Percentiles rank a stretch among this genome's conserved stretches.
Conservation (phyloP, 805 yeast species). For the Wickerhamomyces xylosicus region DNA sequence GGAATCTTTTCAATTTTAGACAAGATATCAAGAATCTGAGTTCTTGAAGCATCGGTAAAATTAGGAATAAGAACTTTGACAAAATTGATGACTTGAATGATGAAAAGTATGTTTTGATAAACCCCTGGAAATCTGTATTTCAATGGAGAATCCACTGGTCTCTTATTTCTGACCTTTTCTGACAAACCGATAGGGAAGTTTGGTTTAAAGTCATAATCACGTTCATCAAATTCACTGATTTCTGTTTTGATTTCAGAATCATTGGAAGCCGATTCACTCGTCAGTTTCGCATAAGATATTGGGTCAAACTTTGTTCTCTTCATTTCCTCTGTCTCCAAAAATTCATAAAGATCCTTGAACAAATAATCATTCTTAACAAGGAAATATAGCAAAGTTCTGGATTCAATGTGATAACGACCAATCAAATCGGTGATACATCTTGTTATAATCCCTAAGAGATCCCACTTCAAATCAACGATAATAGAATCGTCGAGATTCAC, state of each 20-base stretch:
- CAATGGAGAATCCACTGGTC: constrained; percentile 38
- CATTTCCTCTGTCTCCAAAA: not conserved
- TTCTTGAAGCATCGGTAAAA: constrained; percentile 9
- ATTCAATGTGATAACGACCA: constrained; percentile 38
- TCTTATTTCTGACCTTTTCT: constrained; percentile 39
- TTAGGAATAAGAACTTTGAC: constrained; percentile 22
- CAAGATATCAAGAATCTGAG: constrained; percentile 24
- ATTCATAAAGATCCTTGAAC: constrained; percentile 9
- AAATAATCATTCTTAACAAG: constrained; percentile 28
- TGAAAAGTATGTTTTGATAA: constrained; percentile 26
- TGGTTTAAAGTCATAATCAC: constrained; percentile 35
- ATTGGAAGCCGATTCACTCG: not conserved
- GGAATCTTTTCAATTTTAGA: constrained; percentile 28
- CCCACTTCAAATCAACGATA: constrained; percentile 33
- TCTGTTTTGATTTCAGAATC: not conserved
- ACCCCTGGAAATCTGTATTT: constrained; percentile 42
- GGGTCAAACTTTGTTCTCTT: too few relatives aligned
- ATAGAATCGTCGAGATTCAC: constrained; percentile 10
- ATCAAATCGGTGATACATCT: constrained; percentile 44
- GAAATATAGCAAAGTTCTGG: constrained; percentile 43
- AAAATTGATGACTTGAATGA: constrained; percentile 25
- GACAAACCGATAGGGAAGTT: constrained; percentile 55
- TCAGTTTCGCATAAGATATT: constrained; percentile 1
- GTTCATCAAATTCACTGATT: constrained; percentile 7
- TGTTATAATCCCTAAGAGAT: constrained; percentile 47